Percentiles rank a stretch among this genome's conserved stretches.
Conservation (phyloP, 2,329 filamentous ascomycete species). For the Clonostachys byssicola region DNA sequence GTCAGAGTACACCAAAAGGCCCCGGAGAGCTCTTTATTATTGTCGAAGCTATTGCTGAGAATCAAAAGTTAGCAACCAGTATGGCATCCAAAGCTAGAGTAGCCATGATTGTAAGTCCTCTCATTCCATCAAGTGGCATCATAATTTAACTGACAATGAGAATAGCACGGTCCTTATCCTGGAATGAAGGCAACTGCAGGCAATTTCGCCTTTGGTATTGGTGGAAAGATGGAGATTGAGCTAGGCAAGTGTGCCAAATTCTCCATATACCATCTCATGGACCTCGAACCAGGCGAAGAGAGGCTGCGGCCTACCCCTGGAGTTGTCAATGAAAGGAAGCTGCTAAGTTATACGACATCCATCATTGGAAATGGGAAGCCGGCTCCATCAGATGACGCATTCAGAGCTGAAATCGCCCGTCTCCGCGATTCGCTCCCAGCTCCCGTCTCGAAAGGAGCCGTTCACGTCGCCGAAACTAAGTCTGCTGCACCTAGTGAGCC, state of each 20-base stretch:
- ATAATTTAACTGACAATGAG: no score
- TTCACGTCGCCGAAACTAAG: no score
- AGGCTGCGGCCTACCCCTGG: no score
- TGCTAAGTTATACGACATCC: no score
- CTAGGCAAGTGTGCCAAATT: slow-evolving; percentile 34
- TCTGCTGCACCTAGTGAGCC: not conserved
- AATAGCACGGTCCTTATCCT: slow-evolving; percentile 39
- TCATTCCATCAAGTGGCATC: not conserved
- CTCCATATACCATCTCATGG: slow-evolving; percentile 44
- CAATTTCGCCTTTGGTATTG: slow-evolving; percentile 36
- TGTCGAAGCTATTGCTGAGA: slow-evolving; percentile 37
- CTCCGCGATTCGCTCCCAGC: not conserved
- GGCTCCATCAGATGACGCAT: not conserved
- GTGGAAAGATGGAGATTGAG: slow-evolving; percentile 18
- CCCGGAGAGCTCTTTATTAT: slow-evolving; percentile 33
- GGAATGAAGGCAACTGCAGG: slow-evolving; percentile 48
- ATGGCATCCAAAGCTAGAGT: slow-evolving; percentile 17
- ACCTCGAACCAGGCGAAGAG: slow-evolving; percentile 21
- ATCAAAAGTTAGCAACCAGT: slow-evolving; percentile 36
- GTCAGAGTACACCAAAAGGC: not conserved
- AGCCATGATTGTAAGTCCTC: not conserved
- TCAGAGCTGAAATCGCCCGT: not conserved
- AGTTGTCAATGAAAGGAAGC: no score
- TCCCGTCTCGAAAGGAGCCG: not conserved
- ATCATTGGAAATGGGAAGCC: not conserved